Evolutionary conservation across 2,329 filamentous ascomycete genomes (phyloP).

Genomic region (Fusarium sp.): DNA sequence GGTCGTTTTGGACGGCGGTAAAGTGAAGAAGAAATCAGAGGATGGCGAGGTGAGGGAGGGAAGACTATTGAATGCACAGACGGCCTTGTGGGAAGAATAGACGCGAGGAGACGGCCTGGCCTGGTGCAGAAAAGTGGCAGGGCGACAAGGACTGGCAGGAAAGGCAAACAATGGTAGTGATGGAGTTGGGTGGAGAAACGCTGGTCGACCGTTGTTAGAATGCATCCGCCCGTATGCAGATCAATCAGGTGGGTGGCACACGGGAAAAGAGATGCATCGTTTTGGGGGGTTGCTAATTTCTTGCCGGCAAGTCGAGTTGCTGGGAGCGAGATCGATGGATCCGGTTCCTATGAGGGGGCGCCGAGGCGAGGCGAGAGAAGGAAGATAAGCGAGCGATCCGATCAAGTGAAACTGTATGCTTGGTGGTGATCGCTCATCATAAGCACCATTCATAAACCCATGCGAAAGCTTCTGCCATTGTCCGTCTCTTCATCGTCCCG

Average conservation of each 20-base stretch:
- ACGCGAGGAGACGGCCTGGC: constrained; percentile 14
- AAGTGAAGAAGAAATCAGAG: not conserved
- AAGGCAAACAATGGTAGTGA: constrained; percentile 36
- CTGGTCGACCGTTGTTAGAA: constrained; percentile 42
- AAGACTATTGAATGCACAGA: constrained; percentile 8
- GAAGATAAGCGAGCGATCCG: constrained; percentile 36
- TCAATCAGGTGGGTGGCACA: constrained; percentile 46
- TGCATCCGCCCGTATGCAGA: constrained; percentile 44
- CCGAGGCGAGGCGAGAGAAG: constrained; percentile 20
- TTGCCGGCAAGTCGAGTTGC: constrained; percentile 28
- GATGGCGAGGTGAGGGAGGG: not conserved
- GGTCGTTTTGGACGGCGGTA: not conserved
- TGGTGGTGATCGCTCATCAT: not conserved
- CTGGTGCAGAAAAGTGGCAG: constrained; percentile 20
- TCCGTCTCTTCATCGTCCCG: constrained; percentile 3
- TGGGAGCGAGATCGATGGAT: constrained; percentile 29
- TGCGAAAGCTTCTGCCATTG: not conserved
- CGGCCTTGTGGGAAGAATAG: constrained; percentile 1
- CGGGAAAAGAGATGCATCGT: constrained; percentile 40
- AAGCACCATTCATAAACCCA: not conserved
- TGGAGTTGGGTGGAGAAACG: constrained; percentile 42
- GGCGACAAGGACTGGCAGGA: constrained; percentile 20
- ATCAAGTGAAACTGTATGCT: constrained; percentile 34
- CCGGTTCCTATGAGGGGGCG: constrained; percentile 1
- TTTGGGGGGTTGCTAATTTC: constrained; percentile 31